Percentiles rank a stretch among this genome's conserved stretches.
phyloP scores from a whole-genome alignment of 2,329 filamentous ascomycete genomes.

The Cyanodermella asteris region DNA sequence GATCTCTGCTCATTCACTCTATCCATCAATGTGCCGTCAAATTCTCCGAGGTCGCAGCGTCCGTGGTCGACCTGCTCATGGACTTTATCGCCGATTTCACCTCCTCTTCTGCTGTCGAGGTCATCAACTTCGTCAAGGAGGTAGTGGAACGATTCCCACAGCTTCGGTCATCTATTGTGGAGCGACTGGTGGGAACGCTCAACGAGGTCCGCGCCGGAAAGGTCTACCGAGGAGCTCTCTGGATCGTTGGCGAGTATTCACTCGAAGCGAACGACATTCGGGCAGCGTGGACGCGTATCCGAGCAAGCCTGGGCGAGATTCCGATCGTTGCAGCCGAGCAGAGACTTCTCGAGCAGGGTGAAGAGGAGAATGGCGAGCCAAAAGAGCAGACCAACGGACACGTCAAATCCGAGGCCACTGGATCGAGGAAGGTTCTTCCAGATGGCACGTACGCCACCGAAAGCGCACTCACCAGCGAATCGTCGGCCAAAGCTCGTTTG shows the following conservation, averaged over 20 bases:
- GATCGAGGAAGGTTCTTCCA: conserved; percentile 76
- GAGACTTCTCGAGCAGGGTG: conserved; percentile 63
- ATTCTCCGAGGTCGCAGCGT: conserved; percentile 93
- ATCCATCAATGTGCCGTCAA: conserved; percentile 98
- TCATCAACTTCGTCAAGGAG: conserved; percentile 97
- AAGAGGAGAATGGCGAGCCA: conserved; percentile 43
- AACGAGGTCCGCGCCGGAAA: conserved; percentile 89
- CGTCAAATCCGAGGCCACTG: conserved; percentile 55
- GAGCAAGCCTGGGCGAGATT: conserved; percentile 84
- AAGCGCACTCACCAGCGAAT: conserved; percentile 82
- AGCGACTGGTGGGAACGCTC: conserved; percentile 70
- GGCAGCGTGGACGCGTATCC: conserved; percentile 90
- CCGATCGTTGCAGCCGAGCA: conserved; percentile 92
- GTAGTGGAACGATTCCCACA: conserved; percentile 95
- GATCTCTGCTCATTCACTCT: conserved; percentile 82
- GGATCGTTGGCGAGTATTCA: conserved; percentile 96
- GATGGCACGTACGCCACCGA: conserved; percentile 97
- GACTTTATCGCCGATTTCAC: conserved; percentile 98
- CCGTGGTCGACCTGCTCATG: conserved; percentile 91
- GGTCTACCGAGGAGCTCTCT: conserved; percentile 87
- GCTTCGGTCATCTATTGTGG: conserved; percentile 67
- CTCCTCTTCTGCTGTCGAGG: conserved; percentile 87
- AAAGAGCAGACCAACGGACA: conserved; percentile 60
- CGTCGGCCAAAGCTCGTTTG: conserved; percentile 68
- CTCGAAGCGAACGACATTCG: conserved; percentile 82